Evolutionary conservation across 805 yeast genomes (phyloP), one percentile per base, ranked within the genome.

Genomic region (Brettanomyces nanus): DNA sequence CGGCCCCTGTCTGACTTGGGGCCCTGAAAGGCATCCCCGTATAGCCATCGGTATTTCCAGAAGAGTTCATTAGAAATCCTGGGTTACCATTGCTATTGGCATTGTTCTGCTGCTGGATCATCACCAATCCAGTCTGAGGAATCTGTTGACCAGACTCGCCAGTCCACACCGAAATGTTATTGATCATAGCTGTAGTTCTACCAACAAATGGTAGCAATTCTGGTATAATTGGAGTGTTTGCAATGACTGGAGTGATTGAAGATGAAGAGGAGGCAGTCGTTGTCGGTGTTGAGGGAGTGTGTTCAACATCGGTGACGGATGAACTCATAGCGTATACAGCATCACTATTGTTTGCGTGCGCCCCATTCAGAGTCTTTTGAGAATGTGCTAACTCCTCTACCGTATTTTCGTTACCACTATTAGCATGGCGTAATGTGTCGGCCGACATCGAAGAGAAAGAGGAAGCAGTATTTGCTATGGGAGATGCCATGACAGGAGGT

Each of bases 101-200:
- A 29, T 20, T 25, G 20, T 37, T 35, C 5, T 31, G 35, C n/a
- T 44, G 47, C 33, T 53, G 55, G 19, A 55, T 43, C 48, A 51
- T 52, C 13, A 50, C 52, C 22, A 59, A 43, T 2, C 65, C 63
- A 3, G 62, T 56, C 39, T 59, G 62, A 11, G 62, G 64, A 17
- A 61, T 54, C 42, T 61, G 65, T 39, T 62, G 68, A 26, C 68
- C 69, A 25, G 63, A 56, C 41, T 65, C 69, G 15, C 69, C 73
- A 0, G 80, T 75, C 82, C 82, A 75, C 1, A 69, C 70, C 0
- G 78, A 72, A 27, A 75, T 75, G 46, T 75, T 73, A 48, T 65
- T 73, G 47, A 75, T 75, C 82, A 75, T 75, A 23, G 69, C 69
- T 29, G 73, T 74, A 1, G 80, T 71, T 19, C 78, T 66, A 11